Evolutionary conservation across 768 basidiomycete genomes (phyloP), one percentile per base, ranked within the genome.

Genomic region (Trichaptum fuscoviolaceum): DNA sequence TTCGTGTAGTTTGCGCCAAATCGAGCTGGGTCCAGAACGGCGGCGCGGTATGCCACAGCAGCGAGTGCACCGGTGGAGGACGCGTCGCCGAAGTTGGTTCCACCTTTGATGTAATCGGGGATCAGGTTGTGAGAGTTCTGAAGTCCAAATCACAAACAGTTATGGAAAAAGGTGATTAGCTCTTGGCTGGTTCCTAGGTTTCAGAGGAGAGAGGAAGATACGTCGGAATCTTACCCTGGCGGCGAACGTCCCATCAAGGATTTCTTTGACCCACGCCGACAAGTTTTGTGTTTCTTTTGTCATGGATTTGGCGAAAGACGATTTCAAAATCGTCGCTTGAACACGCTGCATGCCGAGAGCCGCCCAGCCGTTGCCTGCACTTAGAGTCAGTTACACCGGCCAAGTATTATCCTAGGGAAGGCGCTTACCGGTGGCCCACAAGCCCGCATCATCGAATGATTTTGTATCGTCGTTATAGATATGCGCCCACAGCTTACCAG

Each of bases 271-370:
- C 79, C 80, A 80, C 18, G 57, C 66, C 23, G 69, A 67, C 23
- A 81, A 70, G 65, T 77, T 73, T 15, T 66, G 63, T 58, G 70
- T 68, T 67, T 81, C 75, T 34, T 66, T 65, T 1, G 60, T 69
- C 76, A 81, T 77, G 1, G 68, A 52, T 30, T 68, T 62, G 18
- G 66, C 71, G 64, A 67, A 77, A 9, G 65, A 63, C 12, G 75
- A 75, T 68, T 72, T 72, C 52, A 73, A 68, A 67, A 82, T 80
- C 3, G 79, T 81, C 23, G 75, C 75, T 52, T 73, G 72, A 7
- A 81, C 79, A 24, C 78, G 72, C 26, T 78, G 63, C 77, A 82
- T 82, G 23, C 80, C 80, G 15, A 73, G 68, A 17, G 78, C 78
- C 1, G 78, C 80, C 80, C 80, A 81, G n/a, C 71, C 80, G 63